Evolutionary conservation across 768 basidiomycete genomes (phyloP).

Genomic region (Mycena filopes): DNA sequence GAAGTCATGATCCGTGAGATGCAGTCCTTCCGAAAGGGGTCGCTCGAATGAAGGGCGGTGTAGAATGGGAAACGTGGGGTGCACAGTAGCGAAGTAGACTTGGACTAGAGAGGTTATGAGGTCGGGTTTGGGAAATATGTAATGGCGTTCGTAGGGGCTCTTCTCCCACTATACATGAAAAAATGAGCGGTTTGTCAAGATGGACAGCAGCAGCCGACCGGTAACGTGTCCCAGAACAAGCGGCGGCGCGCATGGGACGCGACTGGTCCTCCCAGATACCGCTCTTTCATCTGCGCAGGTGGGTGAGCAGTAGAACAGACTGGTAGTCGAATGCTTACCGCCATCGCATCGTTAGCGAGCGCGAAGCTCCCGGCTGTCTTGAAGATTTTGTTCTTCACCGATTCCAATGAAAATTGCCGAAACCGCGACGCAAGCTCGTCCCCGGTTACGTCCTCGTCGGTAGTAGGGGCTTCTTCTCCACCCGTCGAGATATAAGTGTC

Average conservation of each 20-base stretch:
- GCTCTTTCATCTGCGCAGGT: slow-evolving; percentile 13
- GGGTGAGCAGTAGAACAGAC: neutral
- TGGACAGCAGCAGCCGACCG: neutral
- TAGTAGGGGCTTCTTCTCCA: neutral
- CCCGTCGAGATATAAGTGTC: neutral
- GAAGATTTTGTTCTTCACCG: neutral
- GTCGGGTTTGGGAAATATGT: slow-evolving; percentile 45
- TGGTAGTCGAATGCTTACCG: neutral
- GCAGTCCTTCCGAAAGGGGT: slow-evolving; percentile 36
- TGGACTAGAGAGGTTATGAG: slow-evolving; percentile 56
- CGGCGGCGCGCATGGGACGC: neutral
- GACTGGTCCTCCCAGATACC: neutral
- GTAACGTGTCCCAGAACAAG: slow-evolving; percentile 5
- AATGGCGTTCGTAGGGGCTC: slow-evolving; percentile 26
- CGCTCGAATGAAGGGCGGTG: slow-evolving; percentile 32
- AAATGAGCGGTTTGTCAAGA: too few species aligned
- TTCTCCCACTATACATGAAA: slow-evolving; percentile 23
- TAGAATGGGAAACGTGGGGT: slow-evolving; percentile 56
- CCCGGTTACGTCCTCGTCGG: neutral
- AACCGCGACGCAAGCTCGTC: slow-evolving; percentile 7
- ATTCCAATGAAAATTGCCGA: neutral
- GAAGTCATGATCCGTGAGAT: slow-evolving; percentile 55
- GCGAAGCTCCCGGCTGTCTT: slow-evolving; percentile 17
- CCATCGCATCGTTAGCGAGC: slow-evolving; percentile 12
- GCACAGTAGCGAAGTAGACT: slow-evolving; percentile 57